Evolutionary conservation across 2,329 filamentous ascomycete genomes (phyloP).

Genomic region (Fusarium abutilonis): DNA sequence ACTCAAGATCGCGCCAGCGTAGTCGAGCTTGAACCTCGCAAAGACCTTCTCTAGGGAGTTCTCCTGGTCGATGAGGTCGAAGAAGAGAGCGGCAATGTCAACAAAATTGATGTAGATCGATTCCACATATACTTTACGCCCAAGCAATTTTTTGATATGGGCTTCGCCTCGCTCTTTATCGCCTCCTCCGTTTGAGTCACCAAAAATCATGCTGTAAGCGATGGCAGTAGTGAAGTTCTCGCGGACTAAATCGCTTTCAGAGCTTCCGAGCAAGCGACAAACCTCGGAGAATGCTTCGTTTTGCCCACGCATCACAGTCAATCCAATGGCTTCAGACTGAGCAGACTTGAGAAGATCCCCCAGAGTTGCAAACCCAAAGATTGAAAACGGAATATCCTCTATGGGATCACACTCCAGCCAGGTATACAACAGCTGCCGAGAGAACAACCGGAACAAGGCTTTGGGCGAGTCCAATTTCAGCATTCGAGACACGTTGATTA

Average conservation of each 20-base stretch:
- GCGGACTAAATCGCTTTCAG: slow-evolving; percentile 67
- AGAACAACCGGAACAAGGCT: slow-evolving; percentile 83
- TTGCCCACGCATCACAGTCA: slow-evolving; percentile 84
- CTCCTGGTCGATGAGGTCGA: slow-evolving; percentile 81
- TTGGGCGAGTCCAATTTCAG: slow-evolving; percentile 73
- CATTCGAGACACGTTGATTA: slow-evolving; percentile 71
- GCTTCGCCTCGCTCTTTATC: slow-evolving; percentile 68
- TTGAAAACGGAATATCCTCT: slow-evolving; percentile 79
- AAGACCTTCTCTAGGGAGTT: slow-evolving; percentile 76
- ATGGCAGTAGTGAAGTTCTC: slow-evolving; percentile 79
- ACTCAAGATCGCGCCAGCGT: slow-evolving; percentile 71
- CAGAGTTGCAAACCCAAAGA: slow-evolving; percentile 81
- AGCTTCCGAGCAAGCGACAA: slow-evolving; percentile 63
- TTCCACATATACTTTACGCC: slow-evolving; percentile 69
- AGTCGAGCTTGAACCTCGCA: slow-evolving; percentile 64
- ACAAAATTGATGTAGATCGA: slow-evolving; percentile 76
- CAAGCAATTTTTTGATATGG: slow-evolving; percentile 74
- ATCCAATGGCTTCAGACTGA: slow-evolving; percentile 79
- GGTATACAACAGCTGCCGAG: slow-evolving; percentile 88
- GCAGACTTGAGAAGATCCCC: slow-evolving; percentile 74
- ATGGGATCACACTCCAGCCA: slow-evolving; percentile 79
- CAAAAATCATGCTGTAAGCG: slow-evolving; percentile 82
- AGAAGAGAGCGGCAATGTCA: slow-evolving; percentile 78
- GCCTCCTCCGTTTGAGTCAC: slow-evolving; percentile 43
- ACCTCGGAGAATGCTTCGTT: slow-evolving; percentile 70